These are phyloP conservation scores for Tylopilus balloui DNA, from an alignment of 768 basidiomycete species.

Conservation along the genomic window DNA sequence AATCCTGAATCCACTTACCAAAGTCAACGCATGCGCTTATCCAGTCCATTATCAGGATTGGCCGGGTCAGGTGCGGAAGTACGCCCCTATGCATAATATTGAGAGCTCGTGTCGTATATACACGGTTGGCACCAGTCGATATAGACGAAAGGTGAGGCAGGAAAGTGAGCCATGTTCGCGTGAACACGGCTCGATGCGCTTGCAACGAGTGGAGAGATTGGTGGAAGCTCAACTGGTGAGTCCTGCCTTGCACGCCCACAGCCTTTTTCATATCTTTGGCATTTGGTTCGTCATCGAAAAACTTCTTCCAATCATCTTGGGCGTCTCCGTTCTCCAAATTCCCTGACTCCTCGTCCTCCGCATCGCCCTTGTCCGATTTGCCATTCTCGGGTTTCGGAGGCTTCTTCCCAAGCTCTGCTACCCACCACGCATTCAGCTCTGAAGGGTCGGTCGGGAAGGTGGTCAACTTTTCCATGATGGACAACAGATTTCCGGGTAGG, in stretches of 20 bases:
- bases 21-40: slow-evolving; percentile 77
- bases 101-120: slow-evolving; percentile 52
- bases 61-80: slow-evolving; percentile 76
- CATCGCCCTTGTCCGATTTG: slow-evolving; percentile 38
- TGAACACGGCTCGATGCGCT: slow-evolving; percentile 79
- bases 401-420: slow-evolving; percentile 57
- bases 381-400: slow-evolving; percentile 48
- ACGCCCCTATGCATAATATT: slow-evolving; percentile 81
- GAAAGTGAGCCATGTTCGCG: slow-evolving; percentile 72
- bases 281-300: slow-evolving; percentile 64
- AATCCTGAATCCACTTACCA: slow-evolving; percentile 59
- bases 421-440: slow-evolving; percentile 78
- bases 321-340: slow-evolving; percentile 41
- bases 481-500: slow-evolving; percentile 51
- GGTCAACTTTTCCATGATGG: slow-evolving; percentile 59
- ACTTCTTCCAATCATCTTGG: slow-evolving; percentile 69
- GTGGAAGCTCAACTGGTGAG: slow-evolving; percentile 66
- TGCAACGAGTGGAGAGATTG: slow-evolving; percentile 72
- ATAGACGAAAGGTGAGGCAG: slow-evolving; percentile 53
- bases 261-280: slow-evolving; percentile 34
- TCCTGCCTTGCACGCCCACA: slow-evolving; percentile 39
- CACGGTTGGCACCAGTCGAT: slow-evolving; percentile 28
- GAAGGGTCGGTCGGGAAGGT: slow-evolving; percentile 69
- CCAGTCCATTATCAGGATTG: slow-evolving; percentile 89
- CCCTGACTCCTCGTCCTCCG: slow-evolving; percentile 29